Conservation (phyloP, 2,329 filamentous ascomycete species). For the Diaporthe eres region DNA sequence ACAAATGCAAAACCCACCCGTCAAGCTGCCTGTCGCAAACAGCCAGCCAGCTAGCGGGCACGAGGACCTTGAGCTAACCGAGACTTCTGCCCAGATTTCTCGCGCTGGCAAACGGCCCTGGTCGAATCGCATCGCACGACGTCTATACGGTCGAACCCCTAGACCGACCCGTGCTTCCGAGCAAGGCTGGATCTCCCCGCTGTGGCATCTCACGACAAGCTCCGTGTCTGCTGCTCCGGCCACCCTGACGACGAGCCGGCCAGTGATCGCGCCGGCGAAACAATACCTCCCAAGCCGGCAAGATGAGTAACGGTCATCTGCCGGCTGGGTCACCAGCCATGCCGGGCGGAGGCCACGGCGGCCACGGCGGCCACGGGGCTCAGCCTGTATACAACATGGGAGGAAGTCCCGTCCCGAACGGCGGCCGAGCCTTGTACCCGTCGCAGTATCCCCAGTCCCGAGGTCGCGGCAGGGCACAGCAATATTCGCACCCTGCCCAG, state of each 20-base stretch:
- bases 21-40: constrained; percentile 22
- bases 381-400: constrained; percentile 38
- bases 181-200: constrained; percentile 5
- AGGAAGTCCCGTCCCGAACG: constrained; percentile 41
- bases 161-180: constrained; percentile 6
- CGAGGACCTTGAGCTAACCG: constrained; percentile 23
- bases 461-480: constrained; percentile 36
- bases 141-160: not conserved
- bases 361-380: constrained; percentile 33
- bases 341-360: constrained; percentile 55
- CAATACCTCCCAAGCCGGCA: constrained; percentile 73
- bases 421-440: constrained; percentile 35
- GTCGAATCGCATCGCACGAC: not conserved
- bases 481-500: constrained; percentile 21
- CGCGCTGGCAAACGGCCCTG: constrained; percentile 14
- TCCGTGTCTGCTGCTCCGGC: constrained; percentile 19
- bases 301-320: constrained; percentile 84
- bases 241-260: constrained; percentile 41
- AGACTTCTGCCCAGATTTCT: constrained; percentile 26
- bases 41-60: not conserved
- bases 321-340: constrained; percentile 78
- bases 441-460: constrained; percentile 30
- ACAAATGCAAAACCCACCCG: not conserved
- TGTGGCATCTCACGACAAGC: constrained; percentile 34
- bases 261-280: constrained; percentile 51